These are phyloP conservation scores for Herpetomonas samuelpessoai DNA, from an alignment of 208 protist species.

Conservation along the genomic window DNA sequence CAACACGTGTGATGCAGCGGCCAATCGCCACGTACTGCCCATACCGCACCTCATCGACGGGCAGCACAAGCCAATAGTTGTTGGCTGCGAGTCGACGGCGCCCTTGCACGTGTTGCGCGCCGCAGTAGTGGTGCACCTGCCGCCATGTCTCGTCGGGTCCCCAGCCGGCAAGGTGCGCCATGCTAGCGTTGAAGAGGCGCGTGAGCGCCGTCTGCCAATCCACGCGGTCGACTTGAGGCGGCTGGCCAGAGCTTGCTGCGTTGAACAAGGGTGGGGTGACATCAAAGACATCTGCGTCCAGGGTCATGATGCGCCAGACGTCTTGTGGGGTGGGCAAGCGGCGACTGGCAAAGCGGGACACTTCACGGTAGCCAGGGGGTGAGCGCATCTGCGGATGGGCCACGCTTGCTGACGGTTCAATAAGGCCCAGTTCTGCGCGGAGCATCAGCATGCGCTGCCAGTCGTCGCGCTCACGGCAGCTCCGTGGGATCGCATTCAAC, in stretches of 20 bases:
- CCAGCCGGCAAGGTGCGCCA: conserved; percentile 14
- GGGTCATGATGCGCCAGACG: conserved; percentile 57
- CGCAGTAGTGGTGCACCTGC: conserved; percentile 42
- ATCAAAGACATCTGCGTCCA: conserved; percentile 52
- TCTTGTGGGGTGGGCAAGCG: conserved; percentile 34
- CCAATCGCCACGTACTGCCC: conserved; percentile 49
- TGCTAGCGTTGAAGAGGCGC: conserved; percentile 28
- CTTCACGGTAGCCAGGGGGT: conserved; percentile 58
- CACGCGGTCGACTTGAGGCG: not conserved
- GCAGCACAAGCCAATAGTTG: conserved; percentile 70
- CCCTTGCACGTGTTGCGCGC: conserved; percentile 32
- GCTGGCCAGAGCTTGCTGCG: conserved; percentile 5
- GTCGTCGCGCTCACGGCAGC: conserved; percentile 18
- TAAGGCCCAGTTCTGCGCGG: conserved; percentile 42
- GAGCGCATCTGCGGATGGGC: conserved; percentile 26
- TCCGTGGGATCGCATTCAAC: conserved; percentile 40
- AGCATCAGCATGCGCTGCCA: conserved; percentile 43
- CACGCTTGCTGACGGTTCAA: conserved; percentile 23
- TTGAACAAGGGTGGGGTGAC: conserved; percentile 27
- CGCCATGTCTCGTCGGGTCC: not conserved
- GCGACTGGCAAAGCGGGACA: not conserved
- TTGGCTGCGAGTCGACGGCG: conserved; percentile 26
- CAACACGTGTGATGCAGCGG: conserved; percentile 41
- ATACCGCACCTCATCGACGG: conserved; percentile 33
- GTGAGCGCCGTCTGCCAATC: not conserved